These are phyloP conservation scores for Diaporthe ilicicola DNA, from an alignment of 2,329 filamentous ascomycete genomes.

Conservation along the genomic window DNA sequence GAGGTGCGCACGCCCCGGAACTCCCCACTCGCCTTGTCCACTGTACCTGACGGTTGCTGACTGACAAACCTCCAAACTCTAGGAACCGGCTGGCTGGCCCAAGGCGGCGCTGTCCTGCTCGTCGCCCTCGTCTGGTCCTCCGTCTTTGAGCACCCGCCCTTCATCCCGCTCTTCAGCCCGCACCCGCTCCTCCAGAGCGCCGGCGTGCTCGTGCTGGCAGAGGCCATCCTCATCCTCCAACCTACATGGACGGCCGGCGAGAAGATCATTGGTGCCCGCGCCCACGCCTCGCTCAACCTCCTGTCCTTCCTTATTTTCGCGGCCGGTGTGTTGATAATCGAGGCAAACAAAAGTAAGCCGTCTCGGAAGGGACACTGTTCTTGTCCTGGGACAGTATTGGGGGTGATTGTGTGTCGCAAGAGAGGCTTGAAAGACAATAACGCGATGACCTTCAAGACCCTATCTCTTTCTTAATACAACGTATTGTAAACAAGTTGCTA, in stretches of 20 bases:
- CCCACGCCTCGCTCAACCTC: slow-evolving; percentile 73
- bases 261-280: slow-evolving; percentile 59
- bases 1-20: slow-evolving; percentile 62
- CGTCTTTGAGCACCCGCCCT: slow-evolving; percentile 68
- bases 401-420: background rate
- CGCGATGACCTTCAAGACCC: background rate
- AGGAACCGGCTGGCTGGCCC: slow-evolving; percentile 85
- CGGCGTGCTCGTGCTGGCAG: slow-evolving; percentile 77
- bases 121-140: slow-evolving; percentile 79
- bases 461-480: background rate
- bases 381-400: background rate
- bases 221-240: slow-evolving; percentile 86
- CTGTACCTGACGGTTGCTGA: slow-evolving; percentile 18
- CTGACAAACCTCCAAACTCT: slow-evolving; percentile 33
- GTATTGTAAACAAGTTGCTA: background rate
- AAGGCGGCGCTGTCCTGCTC: slow-evolving; percentile 80
- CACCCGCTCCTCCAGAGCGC: slow-evolving; percentile 79
- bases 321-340: slow-evolving; percentile 75
- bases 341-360: slow-evolving; percentile 78
- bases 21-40: background rate
- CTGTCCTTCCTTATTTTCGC: slow-evolving; percentile 69
- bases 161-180: slow-evolving; percentile 82
- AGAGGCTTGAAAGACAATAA: background rate
- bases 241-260: slow-evolving; percentile 81
- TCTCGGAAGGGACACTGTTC: slow-evolving; percentile 48